Base-by-base conservation (phyloP, 2,329 filamentous ascomycete species). In the Fusarium bactridioides region DNA sequence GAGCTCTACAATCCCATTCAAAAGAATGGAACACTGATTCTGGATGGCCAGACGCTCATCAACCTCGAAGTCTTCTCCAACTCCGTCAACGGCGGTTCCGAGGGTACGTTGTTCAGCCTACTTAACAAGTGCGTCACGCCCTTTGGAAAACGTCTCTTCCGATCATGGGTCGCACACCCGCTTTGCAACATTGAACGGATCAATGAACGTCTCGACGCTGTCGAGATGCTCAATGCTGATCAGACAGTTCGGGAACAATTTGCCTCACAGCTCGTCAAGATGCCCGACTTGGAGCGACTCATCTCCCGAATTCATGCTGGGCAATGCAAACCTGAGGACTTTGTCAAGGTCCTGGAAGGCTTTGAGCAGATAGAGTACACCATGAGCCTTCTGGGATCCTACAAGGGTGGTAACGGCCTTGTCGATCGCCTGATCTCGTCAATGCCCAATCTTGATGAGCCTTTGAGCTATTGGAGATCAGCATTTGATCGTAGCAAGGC, bases 361-460 rank as follows among this genome's bases (percentile, higher is more conserved):
- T 99, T 98, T 76, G 96, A 98, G 83, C 95, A 98, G 82, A 98
- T 99, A 50, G 94, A 98, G 71, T 96, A 97, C 80, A 97, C 95
- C 2, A 94, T 97, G 87, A 89, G 90, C 57, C 86, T 98, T 27
- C 87, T 98, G 3, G 86, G 88, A 51, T 87, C 91, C 13, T 93
- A 93, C 76, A 90, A 91, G 59, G 89, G 91, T n/a, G 93, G 92
- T 5, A 92, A 94, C 55, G 93, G 94, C 5, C 87, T 98, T 6
- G 92, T 99, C 45, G 93, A 94, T 64, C 91, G 94, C 59, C 88
- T 99, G 43, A 90, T 98, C 47, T 84, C 89, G 0, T 88, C 92
- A 2, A 97, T 99, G 94, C 96, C 96, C 1, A 89, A 97, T 77
- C 88, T 99, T 6, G 86, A 87, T 25, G 87, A 90, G 38, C 89